Evolutionary conservation across 257 asterid genomes (phyloP).

Genomic region (Linderniella brevidens): DNA sequence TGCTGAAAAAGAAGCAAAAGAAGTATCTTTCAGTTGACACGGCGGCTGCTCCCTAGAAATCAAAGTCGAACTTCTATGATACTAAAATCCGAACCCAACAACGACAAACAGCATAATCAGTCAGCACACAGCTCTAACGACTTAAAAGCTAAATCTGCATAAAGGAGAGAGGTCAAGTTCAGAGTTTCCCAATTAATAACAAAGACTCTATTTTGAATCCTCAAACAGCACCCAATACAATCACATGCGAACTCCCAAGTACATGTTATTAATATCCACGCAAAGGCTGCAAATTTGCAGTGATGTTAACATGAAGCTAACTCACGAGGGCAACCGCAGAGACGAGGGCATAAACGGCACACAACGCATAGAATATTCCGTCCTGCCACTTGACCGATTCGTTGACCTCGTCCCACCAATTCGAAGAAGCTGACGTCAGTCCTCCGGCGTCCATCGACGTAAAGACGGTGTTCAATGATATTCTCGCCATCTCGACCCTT

Average conservation of each 20-base stretch:
- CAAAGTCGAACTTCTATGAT: no score
- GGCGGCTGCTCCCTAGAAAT: no score
- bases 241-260: background rate
- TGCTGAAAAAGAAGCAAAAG: no score
- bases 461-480: slow-evolving; percentile 27
- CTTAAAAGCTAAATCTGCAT: no score
- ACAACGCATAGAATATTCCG: slow-evolving; percentile 67
- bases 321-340: slow-evolving; percentile 71
- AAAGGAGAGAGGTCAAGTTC: no score
- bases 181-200: no score
- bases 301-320: slow-evolving; percentile 9
- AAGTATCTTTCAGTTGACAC: no score
- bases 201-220: no score
- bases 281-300: background rate
- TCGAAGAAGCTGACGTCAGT: slow-evolving; percentile 6
- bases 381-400: slow-evolving; percentile 71
- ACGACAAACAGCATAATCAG: no score
- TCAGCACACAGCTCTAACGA: no score
- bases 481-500: slow-evolving; percentile 28
- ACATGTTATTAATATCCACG: no score
- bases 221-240: background rate
- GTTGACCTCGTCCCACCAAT: slow-evolving; percentile 78
- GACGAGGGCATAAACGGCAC: slow-evolving; percentile 65
- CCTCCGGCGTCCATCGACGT: slow-evolving; percentile 19
- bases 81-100: no score